Base-by-base conservation (phyloP, 805 yeast genomes). In the Jamesozyma hellenica region DNA sequence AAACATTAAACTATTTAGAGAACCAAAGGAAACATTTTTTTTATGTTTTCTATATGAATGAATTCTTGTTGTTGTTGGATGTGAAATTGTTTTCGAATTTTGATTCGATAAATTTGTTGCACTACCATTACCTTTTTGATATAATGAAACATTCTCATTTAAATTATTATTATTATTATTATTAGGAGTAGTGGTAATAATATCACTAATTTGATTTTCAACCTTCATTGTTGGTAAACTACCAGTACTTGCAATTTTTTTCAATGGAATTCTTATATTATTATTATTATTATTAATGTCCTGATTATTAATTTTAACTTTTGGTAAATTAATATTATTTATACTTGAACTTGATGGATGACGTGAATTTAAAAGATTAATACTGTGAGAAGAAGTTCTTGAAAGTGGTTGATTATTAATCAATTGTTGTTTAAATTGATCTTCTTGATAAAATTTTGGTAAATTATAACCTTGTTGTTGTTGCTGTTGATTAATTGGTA, bases 1-100 rank as follows among this genome's bases (percentile, higher is more conserved):
- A 35, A 59, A 59, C 51, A 58, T 51, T 27, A 58, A 47, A 41
- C 60, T 56, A 40, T 58, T 59, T 42, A 59, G 42, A 1, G 64
- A 59, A 38, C 60, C 52, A 35, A 59, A 59, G 0, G 64, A 59
- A 2, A 58, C 63, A 32, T 55, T 58, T 37, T 59, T 59, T 38
- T 54, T 55, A 38, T 59, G 64, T 30, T 52, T 59, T 41, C 63
- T 48, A 4, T 52, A 42, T 9, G 58, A 53, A 32, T 56, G 60
- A 4, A 53, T 49, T 38, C 59, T 51, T 8, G 50, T 11, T 10
- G 26, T 23, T 9, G 29, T 23, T 2, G 42, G 8, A 9, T 17
- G 36, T 14, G 26, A 11, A 11, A 32, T 19, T 44, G 39, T 18
- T 36, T 6, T 8, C 15, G 4, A n/a, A 9, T 34, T 40, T 21